Evolutionary conservation across 2,329 filamentous ascomycete genomes (phyloP).

Genomic region (Sclerotinia borealis): DNA sequence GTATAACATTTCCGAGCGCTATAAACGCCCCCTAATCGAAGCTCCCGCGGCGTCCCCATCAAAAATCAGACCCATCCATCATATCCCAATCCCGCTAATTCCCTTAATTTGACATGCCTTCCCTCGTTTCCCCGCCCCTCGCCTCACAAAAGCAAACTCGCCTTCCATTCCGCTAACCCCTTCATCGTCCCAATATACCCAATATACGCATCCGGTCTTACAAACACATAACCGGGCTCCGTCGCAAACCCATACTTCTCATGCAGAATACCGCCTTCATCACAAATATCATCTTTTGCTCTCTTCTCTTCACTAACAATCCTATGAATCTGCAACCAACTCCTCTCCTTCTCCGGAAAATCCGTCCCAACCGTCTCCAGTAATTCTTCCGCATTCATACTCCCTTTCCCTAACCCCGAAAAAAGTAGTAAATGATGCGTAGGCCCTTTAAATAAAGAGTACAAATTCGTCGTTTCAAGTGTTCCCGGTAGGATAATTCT

Average conservation of each 20-base stretch:
- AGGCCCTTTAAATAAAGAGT: constrained; percentile 26
- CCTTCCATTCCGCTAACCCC: constrained; percentile 16
- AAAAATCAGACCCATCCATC: background rate
- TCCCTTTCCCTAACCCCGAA: constrained; percentile 19
- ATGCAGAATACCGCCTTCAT: constrained; percentile 26
- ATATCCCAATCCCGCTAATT: background rate
- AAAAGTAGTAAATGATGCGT: constrained; percentile 34
- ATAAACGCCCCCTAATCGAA: too few relatives aligned
- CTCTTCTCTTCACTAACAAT: constrained; percentile 2
- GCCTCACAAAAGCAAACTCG: constrained; percentile 6
- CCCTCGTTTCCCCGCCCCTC: background rate
- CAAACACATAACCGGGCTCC: constrained; percentile 19
- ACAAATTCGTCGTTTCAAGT: constrained; percentile 21
- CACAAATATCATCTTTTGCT: constrained; percentile 7
- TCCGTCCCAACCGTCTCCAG: constrained; percentile 9
- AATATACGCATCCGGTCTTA: constrained; percentile 25
- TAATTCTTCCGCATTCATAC: constrained; percentile 19
- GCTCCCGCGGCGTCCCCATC: too few relatives aligned
- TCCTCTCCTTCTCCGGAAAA: constrained; percentile 4
- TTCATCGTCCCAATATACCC: constrained; percentile 22
- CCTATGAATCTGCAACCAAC: constrained; percentile 5
- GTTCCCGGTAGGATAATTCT: constrained; percentile 17
- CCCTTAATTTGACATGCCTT: background rate
- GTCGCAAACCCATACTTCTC: constrained; percentile 18
- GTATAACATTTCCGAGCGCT: too few relatives aligned